Conservation (phyloP, 1,284 basidiomycete species). For the Porogramme epimiltina region DNA sequence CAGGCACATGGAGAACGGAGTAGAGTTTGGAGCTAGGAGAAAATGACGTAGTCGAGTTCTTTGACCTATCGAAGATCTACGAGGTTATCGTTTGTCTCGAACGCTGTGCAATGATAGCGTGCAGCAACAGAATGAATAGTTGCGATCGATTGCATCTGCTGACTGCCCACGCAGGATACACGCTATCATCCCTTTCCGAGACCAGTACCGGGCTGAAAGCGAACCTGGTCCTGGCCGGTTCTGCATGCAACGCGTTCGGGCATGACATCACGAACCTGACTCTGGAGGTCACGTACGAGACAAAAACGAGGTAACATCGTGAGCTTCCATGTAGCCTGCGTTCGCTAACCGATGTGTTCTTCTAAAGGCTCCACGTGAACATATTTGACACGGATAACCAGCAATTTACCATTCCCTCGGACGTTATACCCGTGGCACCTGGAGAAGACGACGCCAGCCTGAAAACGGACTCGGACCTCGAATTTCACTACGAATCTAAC, state of each 20-base stretch:
- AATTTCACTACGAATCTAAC: slow-evolving; percentile 66
- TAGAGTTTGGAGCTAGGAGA: too few species aligned
- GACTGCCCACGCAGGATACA: slow-evolving; percentile 47
- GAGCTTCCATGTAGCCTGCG: background rate
- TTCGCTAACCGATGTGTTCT: background rate
- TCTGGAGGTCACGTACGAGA: slow-evolving; percentile 69
- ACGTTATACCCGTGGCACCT: slow-evolving; percentile 17
- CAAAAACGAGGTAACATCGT: slow-evolving; percentile 36
- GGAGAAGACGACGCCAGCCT: slow-evolving; percentile 52
- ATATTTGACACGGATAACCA: slow-evolving; percentile 59
- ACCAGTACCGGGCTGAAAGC: slow-evolving; percentile 56
- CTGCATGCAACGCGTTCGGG: slow-evolving; percentile 74
- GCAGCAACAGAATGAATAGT: too few species aligned
- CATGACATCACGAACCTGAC: slow-evolving; percentile 64
- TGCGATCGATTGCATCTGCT: background rate
- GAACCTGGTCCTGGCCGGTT: slow-evolving; percentile 55
- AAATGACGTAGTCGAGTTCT: background rate
- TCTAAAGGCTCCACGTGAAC: slow-evolving; percentile 70
- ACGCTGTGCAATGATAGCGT: background rate
- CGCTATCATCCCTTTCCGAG: slow-evolving; percentile 45
- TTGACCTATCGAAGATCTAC: too few species aligned
- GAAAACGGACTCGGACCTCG: slow-evolving; percentile 51
- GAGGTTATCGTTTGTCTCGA: background rate
- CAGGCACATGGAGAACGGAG: background rate
- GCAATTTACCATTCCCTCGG: slow-evolving; percentile 70